phyloP scores from a whole-genome alignment of 2,329 filamentous ascomycete genomes.

The Tolypocladium album region DNA sequence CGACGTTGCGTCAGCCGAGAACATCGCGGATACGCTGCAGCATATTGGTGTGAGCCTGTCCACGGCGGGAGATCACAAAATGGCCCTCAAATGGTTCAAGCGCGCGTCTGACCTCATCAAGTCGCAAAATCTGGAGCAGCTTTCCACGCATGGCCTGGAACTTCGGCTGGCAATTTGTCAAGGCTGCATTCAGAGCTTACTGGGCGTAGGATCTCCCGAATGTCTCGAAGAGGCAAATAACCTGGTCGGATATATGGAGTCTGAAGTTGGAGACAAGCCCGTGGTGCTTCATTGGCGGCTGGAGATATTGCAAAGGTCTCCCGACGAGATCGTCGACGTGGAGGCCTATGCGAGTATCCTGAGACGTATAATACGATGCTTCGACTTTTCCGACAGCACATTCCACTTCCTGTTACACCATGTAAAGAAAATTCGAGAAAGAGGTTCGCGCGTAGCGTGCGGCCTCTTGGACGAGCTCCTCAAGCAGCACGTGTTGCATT shows the following conservation, averaged over 20 bases:
- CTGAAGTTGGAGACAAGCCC: conserved; percentile 52
- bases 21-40: conserved; percentile 56
- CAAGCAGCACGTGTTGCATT: conserved; percentile 37
- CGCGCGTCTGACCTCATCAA: conserved; percentile 52
- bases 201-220: conserved; percentile 34
- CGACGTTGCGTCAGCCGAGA: conserved; percentile 43
- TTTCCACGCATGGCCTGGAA: conserved; percentile 51
- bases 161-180: conserved; percentile 59
- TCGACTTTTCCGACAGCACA: conserved; percentile 49
- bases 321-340: conserved; percentile 35
- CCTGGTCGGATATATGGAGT: conserved; percentile 50
- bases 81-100: conserved; percentile 63
- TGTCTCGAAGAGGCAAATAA: conserved; percentile 40
- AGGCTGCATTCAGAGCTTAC: conserved; percentile 42
- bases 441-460: conserved; percentile 35
- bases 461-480: conserved; percentile 55
- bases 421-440: conserved; percentile 52
- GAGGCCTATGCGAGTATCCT: conserved; percentile 43
- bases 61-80: conserved; percentile 35
- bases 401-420: conserved; percentile 59
- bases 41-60: conserved; percentile 58
- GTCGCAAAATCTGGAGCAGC: conserved; percentile 38
- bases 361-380: conserved; percentile 46
- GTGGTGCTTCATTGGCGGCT: conserved; percentile 58
- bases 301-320: conserved; percentile 46